phyloP scores from a whole-genome alignment of 257 asterid genomes.

The Mitragyna speciosa region DNA sequence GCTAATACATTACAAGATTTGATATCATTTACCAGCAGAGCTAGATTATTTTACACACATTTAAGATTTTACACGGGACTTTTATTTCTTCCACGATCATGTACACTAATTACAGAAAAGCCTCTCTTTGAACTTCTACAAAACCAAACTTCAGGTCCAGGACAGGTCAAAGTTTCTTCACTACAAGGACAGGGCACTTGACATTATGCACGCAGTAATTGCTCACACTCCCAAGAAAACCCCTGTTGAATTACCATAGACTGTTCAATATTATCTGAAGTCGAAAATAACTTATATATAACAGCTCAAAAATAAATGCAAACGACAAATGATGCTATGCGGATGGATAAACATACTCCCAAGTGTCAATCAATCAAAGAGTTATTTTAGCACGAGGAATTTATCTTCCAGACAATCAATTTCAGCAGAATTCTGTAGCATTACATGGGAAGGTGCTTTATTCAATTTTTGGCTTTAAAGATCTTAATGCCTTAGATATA shows the following conservation, averaged over 20 bases:
- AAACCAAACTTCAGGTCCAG: not conserved
- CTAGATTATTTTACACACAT: not conserved
- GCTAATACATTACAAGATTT: not conserved
- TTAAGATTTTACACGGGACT: not conserved
- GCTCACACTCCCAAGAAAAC: slow-evolving; percentile 29
- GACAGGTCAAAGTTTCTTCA: slow-evolving; percentile 7
- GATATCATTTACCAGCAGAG: not conserved
- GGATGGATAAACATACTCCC: no score
- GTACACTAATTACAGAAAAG: not conserved
- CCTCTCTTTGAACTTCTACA: not conserved
- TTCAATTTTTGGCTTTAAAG: not conserved
- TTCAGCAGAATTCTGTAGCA: no score
- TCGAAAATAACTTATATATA: not conserved
- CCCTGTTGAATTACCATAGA: slow-evolving; percentile 3
- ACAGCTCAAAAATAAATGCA: no score
- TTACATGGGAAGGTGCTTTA: not conserved
- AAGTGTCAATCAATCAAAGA: no score
- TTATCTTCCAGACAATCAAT: no score
- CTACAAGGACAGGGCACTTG: slow-evolving; percentile 29
- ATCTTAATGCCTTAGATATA: not conserved
- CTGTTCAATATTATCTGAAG: not conserved
- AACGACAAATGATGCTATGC: not conserved
- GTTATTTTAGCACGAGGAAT: no score
- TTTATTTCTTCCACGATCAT: not conserved
- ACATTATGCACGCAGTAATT: slow-evolving; percentile 24